Evolutionary conservation across 2,329 filamentous ascomycete species (phyloP).

Genomic region (Aspergillus versicolor): DNA sequence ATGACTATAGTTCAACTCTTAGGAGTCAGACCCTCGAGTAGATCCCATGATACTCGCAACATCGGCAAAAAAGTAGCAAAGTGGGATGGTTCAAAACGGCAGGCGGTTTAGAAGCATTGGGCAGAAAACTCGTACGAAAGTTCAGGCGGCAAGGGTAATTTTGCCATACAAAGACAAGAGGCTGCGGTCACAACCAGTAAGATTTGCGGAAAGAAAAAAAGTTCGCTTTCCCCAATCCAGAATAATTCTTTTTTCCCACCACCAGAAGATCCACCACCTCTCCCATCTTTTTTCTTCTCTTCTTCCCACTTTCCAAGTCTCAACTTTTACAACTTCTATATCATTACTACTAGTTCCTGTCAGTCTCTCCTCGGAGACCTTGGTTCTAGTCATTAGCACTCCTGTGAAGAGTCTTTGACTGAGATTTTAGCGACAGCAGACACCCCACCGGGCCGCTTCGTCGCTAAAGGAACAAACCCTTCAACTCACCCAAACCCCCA

Average conservation of each 20-base stretch:
- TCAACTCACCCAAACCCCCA: conserved; percentile 32
- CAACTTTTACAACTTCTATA: conserved; percentile 24
- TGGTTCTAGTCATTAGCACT: conserved; percentile 34
- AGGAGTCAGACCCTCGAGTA: neutral
- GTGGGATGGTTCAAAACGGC: conserved; percentile 8
- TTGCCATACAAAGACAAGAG: conserved; percentile 13
- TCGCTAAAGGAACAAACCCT: conserved; percentile 31
- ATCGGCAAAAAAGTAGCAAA: neutral
- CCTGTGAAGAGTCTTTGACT: conserved; percentile 11
- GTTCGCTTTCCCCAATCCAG: conserved; percentile 20
- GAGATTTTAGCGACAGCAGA: conserved; percentile 25
- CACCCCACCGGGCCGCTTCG: conserved; percentile 32
- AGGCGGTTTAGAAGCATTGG: conserved; percentile 23
- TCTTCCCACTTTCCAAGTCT: conserved; percentile 16
- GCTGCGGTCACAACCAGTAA: conserved; percentile 16
- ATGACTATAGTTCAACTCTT: neutral
- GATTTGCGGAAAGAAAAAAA: conserved; percentile 16
- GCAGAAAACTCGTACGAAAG: conserved; percentile 22
- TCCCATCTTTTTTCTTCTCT: conserved; percentile 15
- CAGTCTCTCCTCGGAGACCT: conserved; percentile 35
- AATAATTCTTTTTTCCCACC: conserved; percentile 19
- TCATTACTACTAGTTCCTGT: conserved; percentile 28
- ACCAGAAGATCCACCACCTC: conserved; percentile 15
- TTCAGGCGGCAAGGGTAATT: conserved; percentile 23
- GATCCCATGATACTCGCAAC: neutral